Percentiles rank a stretch among this genome's conserved stretches.
Evolutionary conservation across 2,329 filamentous ascomycete genomes (phyloP).

Genomic region (Coniochaeta hoffmannii): DNA sequence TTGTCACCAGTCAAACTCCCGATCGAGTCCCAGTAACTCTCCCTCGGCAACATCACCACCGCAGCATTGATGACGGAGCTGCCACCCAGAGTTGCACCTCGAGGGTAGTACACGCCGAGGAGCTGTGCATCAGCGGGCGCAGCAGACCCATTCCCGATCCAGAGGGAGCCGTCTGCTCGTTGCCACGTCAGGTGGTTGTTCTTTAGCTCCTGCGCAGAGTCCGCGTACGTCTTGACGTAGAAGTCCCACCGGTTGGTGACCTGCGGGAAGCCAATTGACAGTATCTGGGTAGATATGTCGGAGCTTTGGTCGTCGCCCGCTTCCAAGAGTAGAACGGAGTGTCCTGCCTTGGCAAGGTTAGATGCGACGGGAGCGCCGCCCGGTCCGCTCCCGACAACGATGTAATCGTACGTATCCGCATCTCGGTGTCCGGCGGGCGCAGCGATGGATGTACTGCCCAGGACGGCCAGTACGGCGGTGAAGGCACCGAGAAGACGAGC

Average conservation of each 20-base stretch:
- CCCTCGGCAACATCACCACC: conserved; percentile 20
- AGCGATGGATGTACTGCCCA: too few species aligned
- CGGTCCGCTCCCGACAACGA: conserved; percentile 46
- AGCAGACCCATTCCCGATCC: conserved; percentile 18
- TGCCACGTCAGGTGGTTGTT: conserved; percentile 44
- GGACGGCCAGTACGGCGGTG: too few species aligned
- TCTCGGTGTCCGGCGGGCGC: too few species aligned
- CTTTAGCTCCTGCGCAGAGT: conserved; percentile 37
- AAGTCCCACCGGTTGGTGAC: conserved; percentile 45
- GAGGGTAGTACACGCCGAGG: conserved; percentile 29
- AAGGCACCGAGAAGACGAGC: too few species aligned
- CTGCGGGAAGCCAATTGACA: conserved; percentile 39
- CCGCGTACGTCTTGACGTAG: conserved; percentile 46
- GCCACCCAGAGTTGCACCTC: conserved; percentile 29
- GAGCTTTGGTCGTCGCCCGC: conserved; percentile 44
- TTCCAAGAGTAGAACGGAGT: conserved; percentile 46
- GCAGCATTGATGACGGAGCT: conserved; percentile 25
- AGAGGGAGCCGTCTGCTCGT: conserved; percentile 18
- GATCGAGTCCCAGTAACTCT: conserved; percentile 24
- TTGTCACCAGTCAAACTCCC: conserved; percentile 11
- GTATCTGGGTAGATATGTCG: conserved; percentile 33
- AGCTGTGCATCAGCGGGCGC: conserved; percentile 14
- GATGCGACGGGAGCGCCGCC: conserved; percentile 44
- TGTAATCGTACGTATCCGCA: conserved; percentile 42
- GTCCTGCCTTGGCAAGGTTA: conserved; percentile 42